Conservation (phyloP, 768 basidiomycete genomes). For the Tephrocybe sp. region DNA sequence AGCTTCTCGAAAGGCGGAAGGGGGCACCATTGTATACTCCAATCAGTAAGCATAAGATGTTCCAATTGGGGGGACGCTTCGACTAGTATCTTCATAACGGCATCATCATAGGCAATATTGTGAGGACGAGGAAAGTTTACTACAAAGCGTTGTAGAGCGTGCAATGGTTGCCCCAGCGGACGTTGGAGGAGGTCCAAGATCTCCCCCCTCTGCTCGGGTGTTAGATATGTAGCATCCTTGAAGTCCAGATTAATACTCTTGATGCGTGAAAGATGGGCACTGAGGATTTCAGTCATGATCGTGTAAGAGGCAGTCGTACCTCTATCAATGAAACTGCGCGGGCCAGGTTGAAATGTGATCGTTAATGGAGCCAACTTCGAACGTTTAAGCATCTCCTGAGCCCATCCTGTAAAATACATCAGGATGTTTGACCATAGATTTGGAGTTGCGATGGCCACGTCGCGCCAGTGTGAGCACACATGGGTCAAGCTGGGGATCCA, state of each 20-base stretch:
- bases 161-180: no score
- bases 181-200: no score
- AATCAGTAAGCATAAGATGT: not conserved
- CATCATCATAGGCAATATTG: no score
- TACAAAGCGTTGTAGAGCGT: no score
- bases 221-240: no score
- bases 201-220: no score
- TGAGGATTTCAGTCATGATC: not conserved
- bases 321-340: not conserved
- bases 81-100: no score
- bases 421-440: not conserved
- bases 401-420: not conserved
- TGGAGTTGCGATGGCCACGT: not conserved
- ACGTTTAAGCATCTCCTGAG: not conserved
- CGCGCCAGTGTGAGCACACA: slow-evolving; percentile 5
- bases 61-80: not conserved
- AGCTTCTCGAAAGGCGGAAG: not conserved
- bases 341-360: not conserved
- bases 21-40: not conserved
- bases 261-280: not conserved
- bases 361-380: not conserved
- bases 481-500: not conserved
- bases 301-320: no score
- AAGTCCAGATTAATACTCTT: not conserved
- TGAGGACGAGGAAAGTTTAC: no score